Evolutionary conservation across 2,329 filamentous ascomycete genomes (phyloP), one percentile per base, ranked within the genome.

Genomic region (Fusarium zealandicum): DNA sequence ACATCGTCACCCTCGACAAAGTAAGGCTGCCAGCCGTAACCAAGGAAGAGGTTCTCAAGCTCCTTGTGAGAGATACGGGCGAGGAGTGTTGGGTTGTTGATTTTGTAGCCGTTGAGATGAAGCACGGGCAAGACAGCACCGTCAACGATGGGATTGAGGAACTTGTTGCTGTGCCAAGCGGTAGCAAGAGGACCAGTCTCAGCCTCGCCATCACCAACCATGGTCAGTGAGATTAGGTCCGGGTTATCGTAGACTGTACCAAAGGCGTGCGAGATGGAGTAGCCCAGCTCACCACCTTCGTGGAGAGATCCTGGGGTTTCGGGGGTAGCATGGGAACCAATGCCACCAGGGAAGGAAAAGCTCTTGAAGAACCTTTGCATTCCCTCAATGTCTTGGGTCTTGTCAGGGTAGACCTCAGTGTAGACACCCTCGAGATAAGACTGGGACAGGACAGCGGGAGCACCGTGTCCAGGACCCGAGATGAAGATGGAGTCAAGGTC

Each of bases 21-120:
- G 73, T 91, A 92, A 8, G 90, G 89, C 41, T 86, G 83, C 86
- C 88, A 93, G 61, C 90, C 90, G 66, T 92, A 92, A 25, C 90
- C 90, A 35, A 83, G 60, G 72, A 93, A 89, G 14, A 93, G 78
- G 18, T 80, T 76, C 63, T 85, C 81, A 6, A 93, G 79, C 73
- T 93, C 90, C 57, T 89, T 83, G 70, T 92, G 88, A 36, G 84
- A 83, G 68, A 93, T 88, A 61, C 90, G 85, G 12, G 89, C 85
- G 13, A 92, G 81, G 1, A 93, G 69, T 5, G 86, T 92, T 8
- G 88, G 88, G 72, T 91, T 90, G 78, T 90, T 90, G 78, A 92
- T 92, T 79, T 93, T 93, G 81, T 92, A 93, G 39, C 90, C 90
- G 65, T 93, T 93, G 28, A 93, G 79, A 71, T 93, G 89, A 10